These are phyloP conservation scores for Aspergillus egyptiacus DNA, from an alignment of 495 filamentous ascomycete species.

Conservation along the genomic window DNA sequence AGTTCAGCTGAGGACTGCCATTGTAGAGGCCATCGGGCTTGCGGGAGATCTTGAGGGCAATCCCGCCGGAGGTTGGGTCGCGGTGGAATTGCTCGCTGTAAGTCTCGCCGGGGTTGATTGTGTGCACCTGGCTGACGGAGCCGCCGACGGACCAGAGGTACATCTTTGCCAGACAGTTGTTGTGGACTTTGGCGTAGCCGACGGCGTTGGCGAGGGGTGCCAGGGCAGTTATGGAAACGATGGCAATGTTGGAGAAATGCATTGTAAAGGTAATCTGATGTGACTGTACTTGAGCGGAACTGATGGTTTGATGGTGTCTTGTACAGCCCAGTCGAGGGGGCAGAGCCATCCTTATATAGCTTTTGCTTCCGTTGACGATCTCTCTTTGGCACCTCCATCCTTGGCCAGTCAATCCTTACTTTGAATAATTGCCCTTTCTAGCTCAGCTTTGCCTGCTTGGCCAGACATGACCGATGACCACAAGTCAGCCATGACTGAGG, in stretches of 20 bases:
- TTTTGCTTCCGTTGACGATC: not conserved
- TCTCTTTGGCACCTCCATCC: not conserved
- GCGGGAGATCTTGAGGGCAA: constrained; percentile 50
- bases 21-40: constrained; percentile 46
- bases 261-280: constrained; percentile 16
- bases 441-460: not conserved
- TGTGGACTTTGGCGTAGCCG: constrained; percentile 47
- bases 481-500: not conserved
- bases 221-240: constrained; percentile 24
- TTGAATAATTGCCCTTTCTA: not conserved
- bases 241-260: constrained; percentile 25
- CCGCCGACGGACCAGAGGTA: constrained; percentile 54
- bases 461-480: not conserved
- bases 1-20: constrained; percentile 47
- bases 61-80: constrained; percentile 48
- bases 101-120: constrained; percentile 29
- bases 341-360: constrained; percentile 6
- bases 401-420: not conserved
- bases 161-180: constrained; percentile 41
- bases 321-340: not conserved
- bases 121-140: constrained; percentile 34
- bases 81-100: constrained; percentile 40
- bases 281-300: constrained; percentile 1
- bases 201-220: constrained; percentile 35
- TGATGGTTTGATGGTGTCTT: not conserved